Evolutionary conservation across 345 rosid genomes (phyloP), one percentile per base, ranked within the genome.

Genomic region (Cardiospermum halicacabum): DNA sequence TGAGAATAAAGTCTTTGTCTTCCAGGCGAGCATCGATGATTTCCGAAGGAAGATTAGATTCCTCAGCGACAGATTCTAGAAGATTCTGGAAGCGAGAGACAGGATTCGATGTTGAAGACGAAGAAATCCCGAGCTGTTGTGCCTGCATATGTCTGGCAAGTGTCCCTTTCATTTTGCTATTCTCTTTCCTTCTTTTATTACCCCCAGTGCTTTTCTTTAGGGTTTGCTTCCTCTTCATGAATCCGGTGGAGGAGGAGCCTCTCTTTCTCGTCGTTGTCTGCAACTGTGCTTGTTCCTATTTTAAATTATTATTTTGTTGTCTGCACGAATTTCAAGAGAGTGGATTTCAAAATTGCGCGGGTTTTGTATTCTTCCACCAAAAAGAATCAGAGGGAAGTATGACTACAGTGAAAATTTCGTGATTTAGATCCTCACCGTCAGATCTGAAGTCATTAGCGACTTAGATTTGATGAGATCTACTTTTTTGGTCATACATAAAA

Each of bases 1-100:
- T 94, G 69, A 94, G 99, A 50, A 94, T 91, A 74, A 77, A 85
- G 51, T 88, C 90, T 58, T 73, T 80, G 25, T 85, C 93, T 19
- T 82, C 79, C n/a, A 62, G 68, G 58, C 68, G 70, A 25, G 68
- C 43, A 31, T 74, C 91, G 24, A 43, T 57, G 56, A 76, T 82
- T 58, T 75, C 58, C 19, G 62, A 49, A 62, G 67, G 51, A 22
- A 65, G 58, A 51, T 78, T 64, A 59, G 55, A 34, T 69, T 34
- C 67, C 56, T 73, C 51, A n/a, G 73, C 69, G 42, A 70, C 84
- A 24, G 85, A 80, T 5, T 83, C 88, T 16, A 73, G 72, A 64
- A 74, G 68, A 71, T 72, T 76, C 73, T 72, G 85, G 69, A 76
- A 82, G 56, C 53, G 68, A 60, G 80, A 59, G 53, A 72, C 25